phyloP scores from a whole-genome alignment of 805 yeast genomes.

The Candida patagonica region DNA sequence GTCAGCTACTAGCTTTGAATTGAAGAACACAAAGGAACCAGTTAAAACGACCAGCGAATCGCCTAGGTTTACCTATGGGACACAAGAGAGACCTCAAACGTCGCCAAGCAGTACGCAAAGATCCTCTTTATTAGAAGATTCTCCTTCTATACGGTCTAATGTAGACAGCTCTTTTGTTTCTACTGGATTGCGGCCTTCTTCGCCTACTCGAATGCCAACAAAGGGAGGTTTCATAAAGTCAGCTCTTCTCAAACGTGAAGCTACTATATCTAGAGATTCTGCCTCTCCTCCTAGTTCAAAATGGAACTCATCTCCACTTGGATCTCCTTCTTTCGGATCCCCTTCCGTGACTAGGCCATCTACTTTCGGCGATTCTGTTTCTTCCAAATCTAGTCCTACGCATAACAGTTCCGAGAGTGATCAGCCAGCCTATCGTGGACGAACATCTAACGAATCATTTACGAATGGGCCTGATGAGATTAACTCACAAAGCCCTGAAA shows the following conservation, averaged over 20 bases:
- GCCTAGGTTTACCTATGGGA: too few species aligned
- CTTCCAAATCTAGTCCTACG: not conserved
- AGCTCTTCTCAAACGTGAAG: conserved; percentile 22
- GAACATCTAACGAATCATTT: not conserved
- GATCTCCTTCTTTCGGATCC: not conserved
- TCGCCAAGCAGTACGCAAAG: too few species aligned
- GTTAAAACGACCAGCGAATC: too few species aligned
- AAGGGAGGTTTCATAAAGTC: conserved; percentile 20
- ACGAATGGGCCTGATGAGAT: conserved; percentile 7
- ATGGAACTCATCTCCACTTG: not conserved
- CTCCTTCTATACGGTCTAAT: too few species aligned
- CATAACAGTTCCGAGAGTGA: not conserved
- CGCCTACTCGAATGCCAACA: conserved; percentile 12
- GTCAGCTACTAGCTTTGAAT: too few species aligned
- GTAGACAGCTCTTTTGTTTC: too few species aligned
- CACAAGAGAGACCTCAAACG: too few species aligned
- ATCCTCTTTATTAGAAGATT: too few species aligned
- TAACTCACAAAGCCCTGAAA: conserved; percentile 19
- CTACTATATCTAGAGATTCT: conserved; percentile 8
- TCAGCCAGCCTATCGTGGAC: not conserved
- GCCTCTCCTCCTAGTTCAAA: conserved; percentile 7
- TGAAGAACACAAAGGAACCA: too few species aligned
- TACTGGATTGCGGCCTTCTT: conserved; percentile 1
- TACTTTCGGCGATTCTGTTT: not conserved
- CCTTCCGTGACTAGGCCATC: not conserved